Base-by-base conservation (phyloP, 2,329 filamentous ascomycete species). In the Trichothecium roseum region DNA sequence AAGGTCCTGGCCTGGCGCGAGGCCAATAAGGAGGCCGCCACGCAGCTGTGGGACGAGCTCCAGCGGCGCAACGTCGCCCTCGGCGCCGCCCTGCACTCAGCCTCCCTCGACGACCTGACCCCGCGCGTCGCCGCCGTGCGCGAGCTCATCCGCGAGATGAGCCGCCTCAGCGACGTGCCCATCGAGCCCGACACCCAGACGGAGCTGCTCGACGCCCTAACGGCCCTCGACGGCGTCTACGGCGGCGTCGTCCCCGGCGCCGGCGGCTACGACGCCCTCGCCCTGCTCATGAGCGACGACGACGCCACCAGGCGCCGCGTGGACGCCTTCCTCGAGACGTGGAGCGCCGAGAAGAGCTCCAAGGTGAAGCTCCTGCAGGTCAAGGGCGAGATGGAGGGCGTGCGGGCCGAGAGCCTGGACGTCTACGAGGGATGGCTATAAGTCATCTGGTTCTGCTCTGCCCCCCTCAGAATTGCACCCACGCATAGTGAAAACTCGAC, bases 191-290 rank as follows among this genome's bases (percentile, higher is more conserved):
- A 67, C 29, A 78, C 81, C 45, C 91, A 98, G 68, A 94, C 86
- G 2, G 73, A 75, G 50, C 65, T 98, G 40, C 63, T 98, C 26
- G 83, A 98, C 58, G 83, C 78, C 8, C 69, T 89, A 38, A 72
- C 61, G n/a, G 51, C 47, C 4, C 62, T 95, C 2, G 70, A 81
- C 0, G 91, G 89, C 5, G 87, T 96, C 3, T 74, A 88, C 44
- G 88, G 87, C 1, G 91, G 88, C 1, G 86, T 96, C 0, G 91
- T 95, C 0, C 91, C 91, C 0, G 91, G 91, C 0, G 91, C 91
- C 0, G 91, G 91, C 8, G 91, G 91, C 0, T 95, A 84, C 51
- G 91, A 98, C 64, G 91, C 91, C 2, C 70, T 94, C 37, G 83
- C 81, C 1, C 56, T 98, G 40, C 57, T 98, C 40, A 74, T 94